Base-by-base conservation (phyloP, 768 basidiomycete genomes). In the Hemileccinum rubropunctum region DNA sequence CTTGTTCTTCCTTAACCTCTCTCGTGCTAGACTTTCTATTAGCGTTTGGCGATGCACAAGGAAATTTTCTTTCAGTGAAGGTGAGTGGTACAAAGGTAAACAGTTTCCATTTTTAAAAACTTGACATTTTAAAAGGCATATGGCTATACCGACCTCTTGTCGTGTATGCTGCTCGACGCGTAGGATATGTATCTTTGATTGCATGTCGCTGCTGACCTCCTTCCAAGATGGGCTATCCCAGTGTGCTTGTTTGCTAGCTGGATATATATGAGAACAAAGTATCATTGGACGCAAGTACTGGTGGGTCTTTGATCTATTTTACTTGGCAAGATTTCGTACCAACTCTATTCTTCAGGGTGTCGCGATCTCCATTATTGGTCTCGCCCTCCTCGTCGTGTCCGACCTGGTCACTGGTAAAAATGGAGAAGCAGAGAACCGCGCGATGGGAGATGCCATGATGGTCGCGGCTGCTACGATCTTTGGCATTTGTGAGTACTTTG, bases 131-230 rank as follows among this genome's bases (percentile, higher is more conserved):
- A 28, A 40, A 43, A 86, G 81, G 88, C 91, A 17, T 92, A 84
- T 62, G 74, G 84, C 69, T 92, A 88, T 70, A 92, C 91, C 33
- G 89, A 88, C 58, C 74, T 94, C 5, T 73, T 94, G 33, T 93
- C 91, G 0, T 91, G 88, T 61, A 92, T 92, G 88, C 77, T 94
- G n/a, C 82, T 94, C 38, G 88, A 91, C 60, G 88, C 91, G 82
- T 89, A 60, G 60, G 81, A 53, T 32, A 6, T 17, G 21, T 8
- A 23, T 12, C 32, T 12, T 15, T 40, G 18, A 21, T 12, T 20
- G 0, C 18, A 10, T 48, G 11, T 32, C n/a, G 38, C 17, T 32
- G 42, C 21, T n/a, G 45, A 45, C 48, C 12, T 17, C 23, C 36
- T 37, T 57, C 47, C 17, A 21, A 88, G 87, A 34, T 92, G 90